phyloP scores from a whole-genome alignment of 2,329 filamentous ascomycete species.

The Aspergillaceae sp. region DNA sequence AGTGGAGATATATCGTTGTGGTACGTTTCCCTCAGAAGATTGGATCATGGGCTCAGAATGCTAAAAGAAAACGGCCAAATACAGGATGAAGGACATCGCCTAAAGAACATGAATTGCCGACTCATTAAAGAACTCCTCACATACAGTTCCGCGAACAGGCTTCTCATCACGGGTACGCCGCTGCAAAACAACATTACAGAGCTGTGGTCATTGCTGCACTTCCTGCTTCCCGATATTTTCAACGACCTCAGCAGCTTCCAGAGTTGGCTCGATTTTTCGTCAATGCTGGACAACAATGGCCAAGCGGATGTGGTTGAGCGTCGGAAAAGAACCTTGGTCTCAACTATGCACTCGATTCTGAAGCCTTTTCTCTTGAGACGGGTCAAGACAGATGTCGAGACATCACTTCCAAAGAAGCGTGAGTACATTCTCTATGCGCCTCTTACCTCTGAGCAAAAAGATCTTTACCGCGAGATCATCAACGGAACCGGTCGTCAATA shows the following conservation, averaged over 20 bases:
- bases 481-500: slow-evolving; percentile 58
- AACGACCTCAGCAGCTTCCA: slow-evolving; percentile 90
- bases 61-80: slow-evolving; percentile 7
- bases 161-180: slow-evolving; percentile 90
- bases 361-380: slow-evolving; percentile 83
- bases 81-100: slow-evolving; percentile 85
- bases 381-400: slow-evolving; percentile 88
- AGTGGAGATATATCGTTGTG: slow-evolving; percentile 97
- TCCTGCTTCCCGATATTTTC: slow-evolving; percentile 85
- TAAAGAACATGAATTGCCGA: slow-evolving; percentile 94
- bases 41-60: neutral
- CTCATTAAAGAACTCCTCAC: slow-evolving; percentile 81
- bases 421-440: slow-evolving; percentile 95
- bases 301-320: slow-evolving; percentile 73
- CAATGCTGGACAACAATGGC: slow-evolving; percentile 71
- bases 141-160: slow-evolving; percentile 80
- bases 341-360: slow-evolving; percentile 84
- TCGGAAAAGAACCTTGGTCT: slow-evolving; percentile 66
- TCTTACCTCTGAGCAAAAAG: slow-evolving; percentile 80
- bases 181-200: slow-evolving; percentile 93
- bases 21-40: slow-evolving; percentile 33
- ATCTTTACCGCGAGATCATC: slow-evolving; percentile 78
- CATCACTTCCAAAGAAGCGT: slow-evolving; percentile 84
- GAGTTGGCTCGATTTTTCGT: slow-evolving; percentile 94
- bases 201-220: slow-evolving; percentile 89